phyloP scores from a whole-genome alignment of 2,329 filamentous ascomycete species.

The Diatrype stigma region DNA sequence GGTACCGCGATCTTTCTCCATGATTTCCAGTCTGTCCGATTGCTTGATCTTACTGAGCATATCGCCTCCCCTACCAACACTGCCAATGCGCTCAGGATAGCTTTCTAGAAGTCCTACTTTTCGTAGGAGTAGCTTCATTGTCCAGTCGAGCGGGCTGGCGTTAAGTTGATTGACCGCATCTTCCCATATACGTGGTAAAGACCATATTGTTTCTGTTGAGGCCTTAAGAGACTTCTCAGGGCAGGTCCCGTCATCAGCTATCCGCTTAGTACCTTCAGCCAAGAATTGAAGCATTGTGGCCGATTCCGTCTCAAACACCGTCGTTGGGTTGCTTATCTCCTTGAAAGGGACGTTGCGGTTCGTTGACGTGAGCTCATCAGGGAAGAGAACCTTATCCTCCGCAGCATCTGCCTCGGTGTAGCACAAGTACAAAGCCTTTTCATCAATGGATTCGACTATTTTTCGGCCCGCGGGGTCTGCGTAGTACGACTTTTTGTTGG shows the following conservation, averaged over 20 bases:
- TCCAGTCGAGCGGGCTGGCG: slow-evolving; percentile 5
- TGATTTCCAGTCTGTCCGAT: slow-evolving; percentile 12
- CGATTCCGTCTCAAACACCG: slow-evolving; percentile 15
- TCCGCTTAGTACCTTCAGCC: slow-evolving; percentile 3
- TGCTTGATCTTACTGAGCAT: slow-evolving; percentile 1
- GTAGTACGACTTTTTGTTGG: slow-evolving; percentile 12
- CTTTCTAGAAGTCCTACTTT: slow-evolving; percentile 13
- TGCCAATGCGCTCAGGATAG: slow-evolving; percentile 1
- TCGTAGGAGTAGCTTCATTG: slow-evolving; percentile 11
- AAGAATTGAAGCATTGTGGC: slow-evolving; percentile 13
- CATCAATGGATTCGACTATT: not conserved
- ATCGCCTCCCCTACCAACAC: not conserved
- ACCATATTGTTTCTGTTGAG: slow-evolving; percentile 9
- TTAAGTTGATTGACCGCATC: slow-evolving; percentile 8
- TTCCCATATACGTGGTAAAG: slow-evolving; percentile 17
- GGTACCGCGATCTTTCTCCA: slow-evolving; percentile 18
- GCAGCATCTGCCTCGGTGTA: slow-evolving; percentile 25
- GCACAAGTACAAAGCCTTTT: slow-evolving; percentile 10
- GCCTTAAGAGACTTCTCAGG: slow-evolving; percentile 1
- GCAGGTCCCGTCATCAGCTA: not conserved
- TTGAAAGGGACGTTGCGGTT: slow-evolving; percentile 20
- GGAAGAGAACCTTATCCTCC: slow-evolving; percentile 23
- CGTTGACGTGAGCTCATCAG: slow-evolving; percentile 14
- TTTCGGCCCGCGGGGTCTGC: slow-evolving; percentile 5
- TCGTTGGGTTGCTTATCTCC: slow-evolving; percentile 23